phyloP scores from a whole-genome alignment of 2,329 filamentous ascomycete species.

The Xylariaceae sp. region DNA sequence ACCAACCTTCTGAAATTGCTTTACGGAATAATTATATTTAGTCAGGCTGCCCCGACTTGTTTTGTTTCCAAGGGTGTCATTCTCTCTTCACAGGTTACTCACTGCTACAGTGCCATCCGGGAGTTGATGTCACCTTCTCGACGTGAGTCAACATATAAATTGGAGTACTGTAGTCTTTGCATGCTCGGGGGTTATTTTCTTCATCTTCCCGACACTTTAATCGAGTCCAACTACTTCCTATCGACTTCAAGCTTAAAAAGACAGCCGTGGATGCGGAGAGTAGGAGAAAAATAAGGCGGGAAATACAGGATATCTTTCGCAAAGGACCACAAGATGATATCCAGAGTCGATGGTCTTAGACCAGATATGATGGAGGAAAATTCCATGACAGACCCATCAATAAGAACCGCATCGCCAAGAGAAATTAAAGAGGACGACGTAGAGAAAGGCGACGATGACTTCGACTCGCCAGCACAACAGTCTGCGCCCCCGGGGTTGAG shows the following conservation, averaged over 20 bases:
- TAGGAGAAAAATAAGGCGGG: no score
- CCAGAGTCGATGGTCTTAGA: slow-evolving; percentile 13
- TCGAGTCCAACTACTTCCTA: neutral
- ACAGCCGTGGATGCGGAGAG: no score
- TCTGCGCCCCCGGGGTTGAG: slow-evolving; percentile 33
- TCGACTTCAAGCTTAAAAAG: no score
- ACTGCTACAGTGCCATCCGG: no score
- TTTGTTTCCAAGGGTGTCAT: neutral
- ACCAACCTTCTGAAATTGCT: neutral
- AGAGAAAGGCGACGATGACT: slow-evolving; percentile 27
- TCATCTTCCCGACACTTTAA: no score
- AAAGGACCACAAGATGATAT: slow-evolving; percentile 18
- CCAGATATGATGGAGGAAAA: slow-evolving; percentile 14
- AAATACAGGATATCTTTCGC: slow-evolving; percentile 22
- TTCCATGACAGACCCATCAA: slow-evolving; percentile 26
- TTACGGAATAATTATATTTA: no score
- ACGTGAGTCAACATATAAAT: neutral
- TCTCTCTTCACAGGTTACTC: neutral
- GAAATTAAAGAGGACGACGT: slow-evolving; percentile 24
- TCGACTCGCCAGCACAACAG: slow-evolving; percentile 2
- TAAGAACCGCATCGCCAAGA: slow-evolving; percentile 30
- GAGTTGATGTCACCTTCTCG: neutral
- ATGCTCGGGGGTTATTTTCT: no score
- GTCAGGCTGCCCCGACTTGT: neutral
- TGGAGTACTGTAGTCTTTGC: no score